Base-by-base conservation (phyloP, 1,284 basidiomycete genomes). In the Leucoagaricus sp. region DNA sequence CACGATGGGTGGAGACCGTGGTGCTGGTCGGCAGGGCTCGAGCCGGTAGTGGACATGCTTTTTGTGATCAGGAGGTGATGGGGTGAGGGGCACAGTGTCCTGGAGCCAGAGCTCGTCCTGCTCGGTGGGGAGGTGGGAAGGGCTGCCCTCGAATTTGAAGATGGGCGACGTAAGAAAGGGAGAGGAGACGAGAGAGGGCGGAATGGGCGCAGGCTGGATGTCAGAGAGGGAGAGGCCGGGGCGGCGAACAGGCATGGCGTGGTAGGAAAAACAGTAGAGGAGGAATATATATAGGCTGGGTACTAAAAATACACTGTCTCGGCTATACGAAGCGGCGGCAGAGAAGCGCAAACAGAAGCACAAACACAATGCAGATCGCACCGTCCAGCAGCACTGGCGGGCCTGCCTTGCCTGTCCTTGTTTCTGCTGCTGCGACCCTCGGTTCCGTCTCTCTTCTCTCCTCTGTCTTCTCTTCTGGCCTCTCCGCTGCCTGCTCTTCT, bases 341-440 rank as follows among this genome's bases (percentile, higher is more conserved):
- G 44, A 89, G 72, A 49, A 90, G 75, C 28, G 80, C 83, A 63
- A 85, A 79, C 49, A 85, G 76, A 49, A 89, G 68, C 8, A 86
- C 83, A 13, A 90, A 70, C 29, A 89, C 72, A 46, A 89, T 75
- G 67, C 86, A 85, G 58, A 90, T 90, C 26, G 82, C 81, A 6
- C 81, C 82, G 67, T 90, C 87, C 23, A 90, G 72, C 25, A 87
- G 65, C 31, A 87, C 64, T n/a, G 85, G 84, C n/a, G 86, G 79
- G 9, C 49, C 42, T 15, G 9, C 29, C 19, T n/a, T 41, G 17
- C 7, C 25, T 13, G n/a, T 2, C 15, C 25, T 29, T 13, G 33
- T 17, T 31, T 40, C 33, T 15, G n/a, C 42, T 13, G 25, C 34
- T 17, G 19, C 26, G 13, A 13, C 12, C 53, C 4, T 28, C 12